A percentile compares a stretch with the other conserved stretches of the same genome.
These are phyloP conservation scores for Keqinozyma sinolaborantium DNA, from an alignment of 1,139 yeast species.

Conservation along the genomic window DNA sequence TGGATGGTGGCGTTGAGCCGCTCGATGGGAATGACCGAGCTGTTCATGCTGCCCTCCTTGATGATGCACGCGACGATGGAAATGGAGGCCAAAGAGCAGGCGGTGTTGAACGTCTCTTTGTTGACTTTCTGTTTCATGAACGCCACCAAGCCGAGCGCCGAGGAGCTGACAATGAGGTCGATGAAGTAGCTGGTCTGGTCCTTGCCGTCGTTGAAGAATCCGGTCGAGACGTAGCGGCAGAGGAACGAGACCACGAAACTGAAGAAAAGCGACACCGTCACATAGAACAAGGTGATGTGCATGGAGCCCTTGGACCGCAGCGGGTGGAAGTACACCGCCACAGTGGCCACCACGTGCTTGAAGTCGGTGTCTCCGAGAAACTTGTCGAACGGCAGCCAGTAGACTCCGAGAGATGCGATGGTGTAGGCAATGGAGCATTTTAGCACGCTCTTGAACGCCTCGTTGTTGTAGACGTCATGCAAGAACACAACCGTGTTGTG, in stretches of 20 bases:
- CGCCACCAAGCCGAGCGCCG: slow-evolving; percentile 63
- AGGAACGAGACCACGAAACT: slow-evolving; percentile 53
- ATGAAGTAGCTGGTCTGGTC: slow-evolving; percentile 52
- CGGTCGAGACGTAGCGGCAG: slow-evolving; percentile 52
- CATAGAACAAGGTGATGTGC: slow-evolving; percentile 71
- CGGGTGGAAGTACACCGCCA: slow-evolving; percentile 83
- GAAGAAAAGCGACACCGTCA: slow-evolving; percentile 50
- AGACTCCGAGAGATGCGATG: slow-evolving; percentile 74
- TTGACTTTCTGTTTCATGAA: slow-evolving; percentile 66
- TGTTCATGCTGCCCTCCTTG: slow-evolving; percentile 72
- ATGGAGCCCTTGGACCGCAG: slow-evolving; percentile 76
- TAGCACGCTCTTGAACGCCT: slow-evolving; percentile 32
- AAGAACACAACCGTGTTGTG: slow-evolving; percentile 2
- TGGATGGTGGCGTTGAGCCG: slow-evolving; percentile 53
- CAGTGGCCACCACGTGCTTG: slow-evolving; percentile 80
- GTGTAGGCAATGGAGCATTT: slow-evolving; percentile 73
- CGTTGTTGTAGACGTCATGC: slow-evolving; percentile 12
- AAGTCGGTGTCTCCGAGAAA: slow-evolving; percentile 67
- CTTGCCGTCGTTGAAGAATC: slow-evolving; percentile 42
- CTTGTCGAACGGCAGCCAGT: slow-evolving; percentile 52
- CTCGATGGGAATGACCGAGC: slow-evolving; percentile 55
- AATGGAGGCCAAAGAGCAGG: slow-evolving; percentile 75
- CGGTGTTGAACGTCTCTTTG: slow-evolving; percentile 73
- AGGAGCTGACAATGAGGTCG: slow-evolving; percentile 53
- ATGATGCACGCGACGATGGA: slow-evolving; percentile 68